phyloP scores from a whole-genome alignment of 257 asterid genomes.

The Oldenlandia corymbosa region DNA sequence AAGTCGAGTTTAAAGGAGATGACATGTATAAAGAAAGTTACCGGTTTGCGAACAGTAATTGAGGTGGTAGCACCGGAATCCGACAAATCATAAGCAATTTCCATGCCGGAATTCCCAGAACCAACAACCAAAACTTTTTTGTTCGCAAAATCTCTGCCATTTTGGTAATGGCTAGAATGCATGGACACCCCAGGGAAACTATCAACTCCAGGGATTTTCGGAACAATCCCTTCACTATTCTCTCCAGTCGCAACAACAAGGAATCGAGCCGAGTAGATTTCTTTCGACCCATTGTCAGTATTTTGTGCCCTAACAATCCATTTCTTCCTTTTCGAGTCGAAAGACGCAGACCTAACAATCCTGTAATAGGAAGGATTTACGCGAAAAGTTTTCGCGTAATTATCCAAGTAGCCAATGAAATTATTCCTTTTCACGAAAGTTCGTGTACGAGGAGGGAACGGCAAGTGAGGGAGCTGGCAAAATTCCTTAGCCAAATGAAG shows the following conservation, averaged over 20 bases:
- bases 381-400: conserved; percentile 2
- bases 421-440: conserved; percentile 30
- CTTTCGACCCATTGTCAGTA: background rate
- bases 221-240: conserved; percentile 28
- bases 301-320: no score
- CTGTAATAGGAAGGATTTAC: conserved; percentile 23
- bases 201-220: conserved; percentile 21
- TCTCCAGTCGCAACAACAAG: conserved; percentile 54
- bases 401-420: conserved; percentile 18
- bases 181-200: conserved; percentile 31
- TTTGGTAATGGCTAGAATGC: conserved; percentile 36
- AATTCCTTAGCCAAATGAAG: conserved; percentile 52
- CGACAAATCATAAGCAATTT: conserved; percentile 52
- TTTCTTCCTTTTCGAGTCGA: conserved; percentile 16
- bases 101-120: conserved; percentile 75
- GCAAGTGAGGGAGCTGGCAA: conserved; percentile 47
- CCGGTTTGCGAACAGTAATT: conserved; percentile 47
- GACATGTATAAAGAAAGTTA: conserved; percentile 14
- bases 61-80: conserved; percentile 37
- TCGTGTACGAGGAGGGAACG: conserved; percentile 32
- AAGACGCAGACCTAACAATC: conserved; percentile 23
- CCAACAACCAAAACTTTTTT: conserved; percentile 49
- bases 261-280: conserved; percentile 24
- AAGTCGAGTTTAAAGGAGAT: no score
- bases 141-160: conserved; percentile 18